These are phyloP conservation scores for Purpureocillium lavendulum DNA, from an alignment of 2,329 filamentous ascomycete genomes.

Conservation along the genomic window DNA sequence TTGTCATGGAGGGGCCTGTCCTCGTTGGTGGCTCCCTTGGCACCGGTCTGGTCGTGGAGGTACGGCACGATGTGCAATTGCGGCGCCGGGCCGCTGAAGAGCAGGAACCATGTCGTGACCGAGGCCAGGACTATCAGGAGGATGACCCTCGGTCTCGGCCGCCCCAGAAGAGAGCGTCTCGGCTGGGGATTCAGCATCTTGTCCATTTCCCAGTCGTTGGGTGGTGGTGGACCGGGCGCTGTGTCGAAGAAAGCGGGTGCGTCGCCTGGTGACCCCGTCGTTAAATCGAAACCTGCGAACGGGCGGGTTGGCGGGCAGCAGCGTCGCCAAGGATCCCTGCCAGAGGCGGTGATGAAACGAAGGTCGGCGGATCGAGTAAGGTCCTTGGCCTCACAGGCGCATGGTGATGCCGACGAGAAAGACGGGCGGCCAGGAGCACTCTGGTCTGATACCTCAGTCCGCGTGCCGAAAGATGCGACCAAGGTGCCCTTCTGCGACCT, in stretches of 20 bases:
- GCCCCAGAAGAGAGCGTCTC: constrained; percentile 19
- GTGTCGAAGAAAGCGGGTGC: too few species aligned
- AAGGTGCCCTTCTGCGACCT: too few species aligned
- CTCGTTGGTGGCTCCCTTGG: not conserved
- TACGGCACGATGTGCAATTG: constrained; percentile 27
- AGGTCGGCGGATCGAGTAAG: not conserved
- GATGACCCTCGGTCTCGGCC: constrained; percentile 32
- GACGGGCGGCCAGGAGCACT: not conserved
- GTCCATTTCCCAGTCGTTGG: constrained; percentile 9
- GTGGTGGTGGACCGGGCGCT: too few species aligned
- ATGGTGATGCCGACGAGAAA: not conserved
- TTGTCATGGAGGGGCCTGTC: not conserved
- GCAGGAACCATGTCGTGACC: constrained; percentile 33
- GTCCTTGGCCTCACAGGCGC: not conserved
- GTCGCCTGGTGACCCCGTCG: too few species aligned
- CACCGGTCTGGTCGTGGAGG: constrained; percentile 6
- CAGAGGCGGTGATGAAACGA: not conserved
- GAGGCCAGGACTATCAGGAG: constrained; percentile 30
- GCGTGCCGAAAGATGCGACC: too few species aligned
- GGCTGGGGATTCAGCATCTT: constrained; percentile 24
- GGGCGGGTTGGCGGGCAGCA: too few species aligned
- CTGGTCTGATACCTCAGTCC: not conserved
- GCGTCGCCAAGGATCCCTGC: too few species aligned
- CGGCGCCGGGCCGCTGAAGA: constrained; percentile 26
- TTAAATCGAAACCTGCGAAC: too few species aligned